Evolutionary conservation across 352 stramenopile genomes (phyloP).

Genomic region (Peronospora destructor): DNA sequence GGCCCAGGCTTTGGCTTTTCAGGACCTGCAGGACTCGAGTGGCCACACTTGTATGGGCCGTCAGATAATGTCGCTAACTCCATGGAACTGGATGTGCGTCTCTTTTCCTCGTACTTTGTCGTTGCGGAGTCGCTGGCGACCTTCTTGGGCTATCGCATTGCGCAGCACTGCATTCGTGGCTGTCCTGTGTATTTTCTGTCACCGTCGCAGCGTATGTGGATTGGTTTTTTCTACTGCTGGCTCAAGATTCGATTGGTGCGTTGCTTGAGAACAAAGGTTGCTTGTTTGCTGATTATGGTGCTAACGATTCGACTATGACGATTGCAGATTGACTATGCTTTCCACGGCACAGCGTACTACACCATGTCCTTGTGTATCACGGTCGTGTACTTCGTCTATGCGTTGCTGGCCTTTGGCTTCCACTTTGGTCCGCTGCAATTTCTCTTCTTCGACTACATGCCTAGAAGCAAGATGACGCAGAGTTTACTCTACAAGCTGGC

Average conservation of each 20-base stretch:
- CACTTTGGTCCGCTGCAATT: conserved; percentile 73
- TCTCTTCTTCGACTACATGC: conserved; percentile 69
- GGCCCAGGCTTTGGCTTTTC: conserved; percentile 44
- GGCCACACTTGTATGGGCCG: conserved; percentile 42
- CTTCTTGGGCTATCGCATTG: conserved; percentile 74
- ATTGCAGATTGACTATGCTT: conserved; percentile 67
- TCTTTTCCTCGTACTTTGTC: conserved; percentile 79
- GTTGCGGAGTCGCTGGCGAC: conserved; percentile 68
- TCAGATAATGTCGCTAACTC: conserved; percentile 33
- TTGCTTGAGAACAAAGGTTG: not conserved
- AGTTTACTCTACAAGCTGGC: conserved; percentile 40
- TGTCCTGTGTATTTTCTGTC: conserved; percentile 60
- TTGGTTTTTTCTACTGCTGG: conserved; percentile 64
- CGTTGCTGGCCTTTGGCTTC: conserved; percentile 65
- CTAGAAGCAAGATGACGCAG: conserved; percentile 46
- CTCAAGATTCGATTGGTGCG: conserved; percentile 69
- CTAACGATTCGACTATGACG: conserved; percentile 7
- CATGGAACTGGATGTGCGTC: conserved; percentile 52
- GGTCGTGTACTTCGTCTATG: conserved; percentile 62
- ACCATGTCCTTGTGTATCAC: conserved; percentile 53
- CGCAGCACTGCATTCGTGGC: conserved; percentile 67
- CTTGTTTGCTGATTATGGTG: not conserved
- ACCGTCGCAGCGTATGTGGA: conserved; percentile 51
- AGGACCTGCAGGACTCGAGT: conserved; percentile 24
- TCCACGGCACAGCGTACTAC: conserved; percentile 68